phyloP scores from a whole-genome alignment of 129 eudicot species.

The Glebionis coronaria region DNA sequence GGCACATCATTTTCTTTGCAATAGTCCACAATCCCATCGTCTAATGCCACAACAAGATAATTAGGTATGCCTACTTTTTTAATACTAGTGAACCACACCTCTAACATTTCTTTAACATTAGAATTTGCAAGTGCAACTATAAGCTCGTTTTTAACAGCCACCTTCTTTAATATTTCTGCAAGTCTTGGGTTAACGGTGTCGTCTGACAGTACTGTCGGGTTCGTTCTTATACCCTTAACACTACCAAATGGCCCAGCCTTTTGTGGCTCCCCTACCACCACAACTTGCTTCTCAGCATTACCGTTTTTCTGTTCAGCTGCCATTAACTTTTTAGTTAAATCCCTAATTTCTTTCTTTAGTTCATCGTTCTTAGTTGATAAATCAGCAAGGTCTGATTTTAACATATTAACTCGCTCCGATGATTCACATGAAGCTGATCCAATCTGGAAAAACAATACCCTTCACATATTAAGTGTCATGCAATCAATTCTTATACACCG shows the following conservation, averaged over 20 bases:
- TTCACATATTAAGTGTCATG: neutral
- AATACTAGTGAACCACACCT: constrained; percentile 49
- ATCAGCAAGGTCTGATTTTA: constrained; percentile 37
- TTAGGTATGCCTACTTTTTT: constrained; percentile 61
- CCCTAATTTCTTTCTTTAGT: constrained; percentile 57
- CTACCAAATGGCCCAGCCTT: constrained; percentile 76
- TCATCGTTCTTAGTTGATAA: constrained; percentile 44
- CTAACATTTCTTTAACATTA: constrained; percentile 64
- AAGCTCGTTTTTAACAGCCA: constrained; percentile 60
- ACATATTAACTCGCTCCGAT: constrained; percentile 33
- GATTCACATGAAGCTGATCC: constrained; percentile 49
- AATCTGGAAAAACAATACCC: constrained; percentile 2
- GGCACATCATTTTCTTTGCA: constrained; percentile 65
- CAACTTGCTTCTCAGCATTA: constrained; percentile 46
- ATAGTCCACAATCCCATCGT: constrained; percentile 45
- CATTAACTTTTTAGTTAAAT: constrained; percentile 44
- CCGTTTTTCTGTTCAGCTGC: constrained; percentile 59
- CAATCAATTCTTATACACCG: neutral
- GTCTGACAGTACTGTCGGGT: constrained; percentile 58
- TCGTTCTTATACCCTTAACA: constrained; percentile 68
- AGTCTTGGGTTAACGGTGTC: constrained; percentile 66
- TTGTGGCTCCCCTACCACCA: constrained; percentile 38
- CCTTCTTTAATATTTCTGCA: constrained; percentile 48
- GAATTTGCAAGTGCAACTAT: constrained; percentile 76
- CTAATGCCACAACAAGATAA: constrained; percentile 72